These are phyloP conservation scores for Metschnikowia koreensis DNA, from an alignment of 805 yeast genomes.

Conservation along the genomic window DNA sequence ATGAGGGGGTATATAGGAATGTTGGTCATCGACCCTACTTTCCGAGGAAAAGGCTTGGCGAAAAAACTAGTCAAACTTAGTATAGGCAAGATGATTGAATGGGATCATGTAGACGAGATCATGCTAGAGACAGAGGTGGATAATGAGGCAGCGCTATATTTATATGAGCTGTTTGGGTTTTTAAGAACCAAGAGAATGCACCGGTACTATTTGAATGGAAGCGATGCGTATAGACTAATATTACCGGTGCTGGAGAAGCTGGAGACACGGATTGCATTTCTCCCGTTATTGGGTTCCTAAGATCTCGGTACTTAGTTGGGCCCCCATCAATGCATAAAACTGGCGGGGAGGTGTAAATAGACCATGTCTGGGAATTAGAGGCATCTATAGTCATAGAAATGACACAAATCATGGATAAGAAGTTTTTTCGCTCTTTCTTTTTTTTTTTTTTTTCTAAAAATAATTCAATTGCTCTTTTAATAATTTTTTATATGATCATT, in stretches of 20 bases:
- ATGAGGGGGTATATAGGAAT: constrained; percentile 92
- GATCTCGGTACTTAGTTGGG: not conserved
- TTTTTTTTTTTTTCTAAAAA: too few species aligned
- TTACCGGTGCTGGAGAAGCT: constrained; percentile 68
- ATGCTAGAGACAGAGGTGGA: constrained; percentile 88
- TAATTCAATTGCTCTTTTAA: not conserved
- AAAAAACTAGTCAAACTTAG: constrained; percentile 61
- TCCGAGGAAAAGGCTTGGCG: constrained; percentile 82
- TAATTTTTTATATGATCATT: too few species aligned
- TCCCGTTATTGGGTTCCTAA: constrained; percentile 17
- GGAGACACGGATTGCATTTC: constrained; percentile 51
- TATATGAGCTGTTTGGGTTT: constrained; percentile 78
- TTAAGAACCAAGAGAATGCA: constrained; percentile 71
- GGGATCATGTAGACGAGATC: constrained; percentile 78
- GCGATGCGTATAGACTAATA: constrained; percentile 86
- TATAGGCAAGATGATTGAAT: constrained; percentile 60
- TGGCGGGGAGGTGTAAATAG: not conserved
- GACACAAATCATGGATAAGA: too few species aligned
- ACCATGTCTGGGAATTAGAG: too few species aligned
- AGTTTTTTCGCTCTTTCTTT: too few species aligned
- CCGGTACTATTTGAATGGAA: constrained; percentile 86
- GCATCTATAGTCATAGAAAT: too few species aligned
- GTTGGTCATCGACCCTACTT: constrained; percentile 77
- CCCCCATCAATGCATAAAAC: not conserved
- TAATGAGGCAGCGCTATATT: constrained; percentile 63